Conservation (phyloP, 352 stramenopile species). For the Pythium aphanidermatum region DNA sequence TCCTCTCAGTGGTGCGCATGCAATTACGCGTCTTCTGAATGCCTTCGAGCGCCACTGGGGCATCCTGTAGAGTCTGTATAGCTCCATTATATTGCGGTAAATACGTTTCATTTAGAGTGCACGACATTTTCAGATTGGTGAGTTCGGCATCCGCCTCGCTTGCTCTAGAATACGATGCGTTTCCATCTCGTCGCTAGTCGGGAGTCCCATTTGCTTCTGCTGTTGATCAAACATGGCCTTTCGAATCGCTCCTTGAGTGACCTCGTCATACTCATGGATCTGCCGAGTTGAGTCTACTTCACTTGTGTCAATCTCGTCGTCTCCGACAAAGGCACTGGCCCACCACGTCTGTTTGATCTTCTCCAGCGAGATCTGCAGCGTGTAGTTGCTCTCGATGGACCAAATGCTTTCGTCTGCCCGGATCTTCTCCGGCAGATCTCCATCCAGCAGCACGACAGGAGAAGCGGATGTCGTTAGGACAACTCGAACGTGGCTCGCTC, state of each 20-base stretch:
- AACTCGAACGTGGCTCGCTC: conserved; percentile 81
- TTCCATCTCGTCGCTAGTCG: conserved; percentile 90
- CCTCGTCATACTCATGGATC: conserved; percentile 95
- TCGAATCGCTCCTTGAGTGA: conserved; percentile 97
- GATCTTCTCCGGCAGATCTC: conserved; percentile 89
- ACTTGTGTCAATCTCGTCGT: conserved; percentile 96
- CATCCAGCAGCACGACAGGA: conserved; percentile 52
- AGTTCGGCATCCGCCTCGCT: conserved; percentile 59
- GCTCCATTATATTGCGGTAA: conserved; percentile 2
- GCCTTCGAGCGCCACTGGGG: conserved; percentile 98
- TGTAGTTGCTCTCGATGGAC: conserved; percentile 85
- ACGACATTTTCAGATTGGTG: conserved; percentile 3
- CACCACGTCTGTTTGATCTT: conserved; percentile 99
- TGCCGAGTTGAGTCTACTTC: conserved; percentile 96
- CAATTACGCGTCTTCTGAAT: conserved; percentile 95
- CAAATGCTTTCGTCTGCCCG: conserved; percentile 97
- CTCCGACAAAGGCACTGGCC: conserved; percentile 88
- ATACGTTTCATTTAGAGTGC: conserved; percentile 2
- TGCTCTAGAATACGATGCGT: conserved; percentile 92
- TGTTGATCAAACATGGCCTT: conserved; percentile 97
- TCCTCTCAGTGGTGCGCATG: conserved; percentile 95
- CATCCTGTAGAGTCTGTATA: conserved; percentile 87
- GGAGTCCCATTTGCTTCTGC: conserved; percentile 89
- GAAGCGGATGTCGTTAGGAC: conserved; percentile 38
- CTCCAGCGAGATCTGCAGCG: conserved; percentile 87